These are phyloP conservation scores for Ilex asprella DNA, from an alignment of 257 asterid species.

Conservation along the genomic window DNA sequence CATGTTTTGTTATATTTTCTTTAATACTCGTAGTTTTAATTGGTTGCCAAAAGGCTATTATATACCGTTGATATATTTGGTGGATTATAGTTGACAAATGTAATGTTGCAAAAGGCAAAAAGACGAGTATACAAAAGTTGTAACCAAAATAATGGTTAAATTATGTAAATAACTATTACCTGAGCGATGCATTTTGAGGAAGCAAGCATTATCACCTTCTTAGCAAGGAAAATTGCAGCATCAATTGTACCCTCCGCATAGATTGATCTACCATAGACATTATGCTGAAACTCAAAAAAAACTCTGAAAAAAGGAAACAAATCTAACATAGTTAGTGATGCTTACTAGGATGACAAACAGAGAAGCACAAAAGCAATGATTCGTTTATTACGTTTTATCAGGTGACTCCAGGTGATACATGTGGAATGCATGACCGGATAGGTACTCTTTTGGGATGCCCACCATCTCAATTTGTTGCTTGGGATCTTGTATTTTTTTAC, in stretches of 20 bases:
- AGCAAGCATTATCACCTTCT: slow-evolving; percentile 45
- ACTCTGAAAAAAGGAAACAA: slow-evolving; percentile 41
- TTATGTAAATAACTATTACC: not conserved
- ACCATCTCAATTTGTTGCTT: too few relatives aligned
- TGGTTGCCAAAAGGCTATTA: not conserved
- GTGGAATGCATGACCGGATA: slow-evolving; percentile 93
- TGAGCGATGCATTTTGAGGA: not conserved
- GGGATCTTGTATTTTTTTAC: too few relatives aligned
- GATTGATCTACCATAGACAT: slow-evolving; percentile 95
- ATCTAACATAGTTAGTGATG: slow-evolving; percentile 7
- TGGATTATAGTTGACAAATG: not conserved
- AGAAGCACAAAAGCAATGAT: slow-evolving; percentile 1
- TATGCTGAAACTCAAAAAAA: slow-evolving; percentile 89
- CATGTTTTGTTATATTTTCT: not conserved
- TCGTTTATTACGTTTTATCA: slow-evolving; percentile 61
- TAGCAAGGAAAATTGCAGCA: slow-evolving; percentile 82
- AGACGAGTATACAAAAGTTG: not conserved
- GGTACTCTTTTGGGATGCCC: slow-evolving; percentile 82
- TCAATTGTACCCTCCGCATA: slow-evolving; percentile 97
- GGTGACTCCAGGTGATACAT: slow-evolving; percentile 84
- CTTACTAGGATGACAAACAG: slow-evolving; percentile 7
- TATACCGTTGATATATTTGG: not conserved
- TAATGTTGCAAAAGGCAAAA: not conserved
- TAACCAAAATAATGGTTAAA: not conserved
- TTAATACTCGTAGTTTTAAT: not conserved